Percentiles rank a stretch among this genome's conserved stretches.
phyloP scores from a whole-genome alignment of 441 rosid genomes.

The Erysimum pusillum region DNA sequence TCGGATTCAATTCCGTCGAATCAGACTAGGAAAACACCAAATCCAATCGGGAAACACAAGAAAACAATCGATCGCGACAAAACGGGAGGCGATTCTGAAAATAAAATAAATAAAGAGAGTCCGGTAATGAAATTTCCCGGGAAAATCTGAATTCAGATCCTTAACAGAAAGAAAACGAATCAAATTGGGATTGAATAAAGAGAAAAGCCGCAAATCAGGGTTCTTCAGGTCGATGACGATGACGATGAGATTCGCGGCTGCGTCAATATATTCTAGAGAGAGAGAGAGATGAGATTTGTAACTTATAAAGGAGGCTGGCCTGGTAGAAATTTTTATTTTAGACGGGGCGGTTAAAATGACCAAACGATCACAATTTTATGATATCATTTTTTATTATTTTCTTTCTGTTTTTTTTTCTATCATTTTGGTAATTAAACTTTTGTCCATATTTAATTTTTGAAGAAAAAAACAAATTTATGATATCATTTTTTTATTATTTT shows the following conservation, averaged over 20 bases:
- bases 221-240: constrained; percentile 50
- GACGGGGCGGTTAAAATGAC: constrained; percentile 44
- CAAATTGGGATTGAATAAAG: constrained; percentile 39
- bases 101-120: background rate
- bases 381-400: background rate
- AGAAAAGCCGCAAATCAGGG: constrained; percentile 45
- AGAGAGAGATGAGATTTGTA: constrained; percentile 25
- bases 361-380: constrained; percentile 10
- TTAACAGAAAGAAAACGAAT: background rate
- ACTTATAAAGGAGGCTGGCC: constrained; percentile 30
- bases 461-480: too few relatives aligned
- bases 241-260: constrained; percentile 60
- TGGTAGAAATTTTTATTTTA: constrained; percentile 5
- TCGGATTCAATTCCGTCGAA: constrained; percentile 39
- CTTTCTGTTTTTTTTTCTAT: too few relatives aligned
- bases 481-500: too few relatives aligned
- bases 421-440: background rate
- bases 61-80: constrained; percentile 31
- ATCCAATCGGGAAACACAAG: constrained; percentile 4
- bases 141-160: constrained; percentile 14
- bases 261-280: constrained; percentile 36
- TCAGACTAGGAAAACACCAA: constrained; percentile 36
- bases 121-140: constrained; percentile 22
- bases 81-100: constrained; percentile 24
- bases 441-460: too few relatives aligned